These are phyloP conservation scores for Calonectria pseudoreteaudii DNA, from an alignment of 2,329 filamentous ascomycete genomes.

Conservation along the genomic window DNA sequence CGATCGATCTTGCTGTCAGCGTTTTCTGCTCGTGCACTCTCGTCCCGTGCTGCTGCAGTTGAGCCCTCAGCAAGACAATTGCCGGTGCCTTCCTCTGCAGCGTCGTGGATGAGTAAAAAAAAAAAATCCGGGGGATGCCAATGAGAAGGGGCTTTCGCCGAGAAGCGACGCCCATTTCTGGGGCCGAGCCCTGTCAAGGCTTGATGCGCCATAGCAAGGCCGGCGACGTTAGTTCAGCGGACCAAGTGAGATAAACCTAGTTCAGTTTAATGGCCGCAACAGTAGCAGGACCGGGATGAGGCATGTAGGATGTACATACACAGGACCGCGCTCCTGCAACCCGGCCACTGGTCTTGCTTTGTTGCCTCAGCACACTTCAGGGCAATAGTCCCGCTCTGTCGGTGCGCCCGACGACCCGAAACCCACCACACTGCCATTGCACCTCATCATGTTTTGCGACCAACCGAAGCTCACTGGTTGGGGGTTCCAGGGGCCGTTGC, in stretches of 20 bases:
- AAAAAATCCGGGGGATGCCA: slow-evolving; percentile 43
- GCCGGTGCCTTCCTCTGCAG: background rate
- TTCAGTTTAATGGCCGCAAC: background rate
- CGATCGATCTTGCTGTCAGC: slow-evolving; percentile 8
- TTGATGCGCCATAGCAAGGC: slow-evolving; percentile 8
- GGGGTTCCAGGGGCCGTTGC: background rate
- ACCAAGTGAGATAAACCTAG: background rate
- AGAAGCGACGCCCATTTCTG: slow-evolving; percentile 39
- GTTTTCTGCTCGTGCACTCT: slow-evolving; percentile 8
- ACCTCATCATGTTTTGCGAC: slow-evolving; percentile 27
- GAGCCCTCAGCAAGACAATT: background rate
- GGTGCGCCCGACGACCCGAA: slow-evolving; percentile 41
- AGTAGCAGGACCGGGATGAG: background rate
- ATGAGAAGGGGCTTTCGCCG: slow-evolving; percentile 38
- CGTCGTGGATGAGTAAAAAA: slow-evolving; percentile 19
- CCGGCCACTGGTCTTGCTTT: background rate
- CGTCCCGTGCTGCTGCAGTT: background rate
- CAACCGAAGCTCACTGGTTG: slow-evolving; percentile 34
- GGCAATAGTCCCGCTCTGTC: slow-evolving; percentile 15
- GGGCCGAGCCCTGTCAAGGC: slow-evolving; percentile 26
- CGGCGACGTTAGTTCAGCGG: background rate
- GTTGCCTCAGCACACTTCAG: background rate
- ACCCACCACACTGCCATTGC: slow-evolving; percentile 18
- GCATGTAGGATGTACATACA: slow-evolving; percentile 7
- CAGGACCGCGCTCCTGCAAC: background rate